These are phyloP conservation scores for Fusarium decemcellulare DNA, from an alignment of 2,329 filamentous ascomycete species.

Conservation along the genomic window DNA sequence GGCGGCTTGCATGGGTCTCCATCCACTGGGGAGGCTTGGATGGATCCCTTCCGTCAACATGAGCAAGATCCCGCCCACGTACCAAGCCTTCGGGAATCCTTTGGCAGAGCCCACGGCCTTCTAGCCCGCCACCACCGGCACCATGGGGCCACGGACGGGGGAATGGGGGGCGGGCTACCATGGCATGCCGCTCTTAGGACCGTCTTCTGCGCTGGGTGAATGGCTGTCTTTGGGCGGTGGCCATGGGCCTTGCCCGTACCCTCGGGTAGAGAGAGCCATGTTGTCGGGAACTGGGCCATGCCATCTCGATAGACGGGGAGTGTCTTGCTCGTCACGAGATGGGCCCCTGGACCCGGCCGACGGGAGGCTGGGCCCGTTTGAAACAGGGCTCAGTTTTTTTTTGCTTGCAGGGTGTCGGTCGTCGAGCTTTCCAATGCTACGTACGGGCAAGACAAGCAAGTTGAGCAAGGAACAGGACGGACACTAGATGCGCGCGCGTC, in stretches of 20 bases:
- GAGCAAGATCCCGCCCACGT: slow-evolving; percentile 47
- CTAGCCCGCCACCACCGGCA: slow-evolving; percentile 36
- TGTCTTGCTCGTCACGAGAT: slow-evolving; percentile 14
- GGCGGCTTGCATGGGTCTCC: slow-evolving; percentile 49
- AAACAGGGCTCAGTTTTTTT: slow-evolving; percentile 31
- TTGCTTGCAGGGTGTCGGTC: slow-evolving; percentile 15
- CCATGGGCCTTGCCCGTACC: slow-evolving; percentile 24
- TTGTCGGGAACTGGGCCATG: slow-evolving; percentile 32
- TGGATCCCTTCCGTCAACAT: slow-evolving; percentile 43
- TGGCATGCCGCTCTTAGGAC: slow-evolving; percentile 1
- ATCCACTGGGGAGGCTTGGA: slow-evolving; percentile 40
- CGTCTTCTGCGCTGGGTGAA: slow-evolving; percentile 17
- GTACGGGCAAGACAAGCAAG: slow-evolving; percentile 7
- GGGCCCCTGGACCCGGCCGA: slow-evolving; percentile 33
- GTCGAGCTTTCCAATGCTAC: slow-evolving; percentile 6
- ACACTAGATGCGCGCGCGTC: slow-evolving; percentile 35
- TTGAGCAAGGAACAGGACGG: slow-evolving; percentile 29
- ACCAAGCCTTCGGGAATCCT: slow-evolving; percentile 48
- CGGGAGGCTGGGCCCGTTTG: slow-evolving; percentile 34
- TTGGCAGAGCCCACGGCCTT: slow-evolving; percentile 30
- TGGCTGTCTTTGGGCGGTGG: slow-evolving; percentile 13
- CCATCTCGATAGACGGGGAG: slow-evolving; percentile 10
- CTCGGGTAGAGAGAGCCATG: slow-evolving; percentile 35
- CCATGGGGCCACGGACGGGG: slow-evolving; percentile 24
- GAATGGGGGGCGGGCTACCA: slow-evolving; percentile 28